Percentiles rank a stretch among this genome's conserved stretches.
Evolutionary conservation across 2,329 filamentous ascomycete genomes (phyloP).

Genomic region (Pseudocercospora vitis): DNA sequence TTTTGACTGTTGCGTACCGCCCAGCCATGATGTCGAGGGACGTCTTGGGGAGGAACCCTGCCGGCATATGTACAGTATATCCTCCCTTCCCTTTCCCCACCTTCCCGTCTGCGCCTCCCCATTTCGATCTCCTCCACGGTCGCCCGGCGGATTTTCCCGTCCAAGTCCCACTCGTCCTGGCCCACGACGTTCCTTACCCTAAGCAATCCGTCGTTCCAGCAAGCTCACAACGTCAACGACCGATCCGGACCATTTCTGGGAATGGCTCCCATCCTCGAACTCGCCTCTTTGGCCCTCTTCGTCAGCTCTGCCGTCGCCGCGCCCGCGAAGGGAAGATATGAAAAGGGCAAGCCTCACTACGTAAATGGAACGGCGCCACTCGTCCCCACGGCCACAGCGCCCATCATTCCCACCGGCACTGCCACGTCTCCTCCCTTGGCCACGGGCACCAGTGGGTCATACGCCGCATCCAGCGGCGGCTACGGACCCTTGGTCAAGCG

Average conservation of each 20-base stretch:
- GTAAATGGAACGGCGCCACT: too few species aligned
- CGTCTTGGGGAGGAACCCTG: background rate
- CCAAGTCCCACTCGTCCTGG: conserved; percentile 4
- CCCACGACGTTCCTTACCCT: conserved; percentile 13
- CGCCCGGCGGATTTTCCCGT: background rate
- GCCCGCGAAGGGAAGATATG: background rate
- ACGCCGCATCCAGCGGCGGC: background rate
- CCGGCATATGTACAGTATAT: too few species aligned
- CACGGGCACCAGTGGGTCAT: background rate
- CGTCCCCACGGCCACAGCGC: background rate
- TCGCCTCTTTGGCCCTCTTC: conserved; percentile 13
- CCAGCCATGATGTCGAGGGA: background rate
- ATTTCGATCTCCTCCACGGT: background rate
- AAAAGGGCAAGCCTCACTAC: background rate
- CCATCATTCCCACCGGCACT: conserved; percentile 1
- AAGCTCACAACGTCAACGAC: too few species aligned
- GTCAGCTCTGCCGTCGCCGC: conserved; percentile 8
- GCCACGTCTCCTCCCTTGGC: background rate
- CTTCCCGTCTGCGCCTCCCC: background rate
- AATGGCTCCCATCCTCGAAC: conserved; percentile 16
- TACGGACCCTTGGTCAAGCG: background rate
- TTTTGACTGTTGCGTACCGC: conserved; percentile 2
- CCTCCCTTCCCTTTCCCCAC: background rate
- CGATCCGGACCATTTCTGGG: too few species aligned
- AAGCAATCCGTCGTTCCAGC: background rate